A percentile compares a stretch with the other conserved stretches of the same genome.
phyloP scores from a whole-genome alignment of 495 filamentous ascomycete species.

The Recurvomyces mirabilis region DNA sequence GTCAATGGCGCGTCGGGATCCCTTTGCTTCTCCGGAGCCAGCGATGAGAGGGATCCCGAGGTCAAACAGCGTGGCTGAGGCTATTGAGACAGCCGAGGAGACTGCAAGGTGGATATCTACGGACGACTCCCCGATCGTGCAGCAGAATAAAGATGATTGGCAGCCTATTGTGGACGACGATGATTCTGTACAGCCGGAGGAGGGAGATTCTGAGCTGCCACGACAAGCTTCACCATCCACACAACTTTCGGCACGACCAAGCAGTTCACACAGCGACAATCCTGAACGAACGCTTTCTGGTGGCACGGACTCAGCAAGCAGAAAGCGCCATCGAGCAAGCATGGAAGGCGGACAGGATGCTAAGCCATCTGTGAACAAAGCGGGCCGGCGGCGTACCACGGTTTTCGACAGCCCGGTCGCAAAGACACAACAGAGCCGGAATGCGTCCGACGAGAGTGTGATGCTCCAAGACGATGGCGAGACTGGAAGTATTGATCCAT shows the following conservation, averaged over 20 bases:
- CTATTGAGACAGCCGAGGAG: background rate
- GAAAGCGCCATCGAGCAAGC: conserved; percentile 13
- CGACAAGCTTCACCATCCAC: background rate
- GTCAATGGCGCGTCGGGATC: conserved; percentile 1
- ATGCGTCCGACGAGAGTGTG: too few relatives aligned
- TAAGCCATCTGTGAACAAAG: too few relatives aligned
- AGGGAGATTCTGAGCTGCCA: conserved; percentile 8
- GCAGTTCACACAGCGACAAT: too few relatives aligned
- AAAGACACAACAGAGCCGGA: too few relatives aligned
- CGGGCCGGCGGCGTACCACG: too few relatives aligned
- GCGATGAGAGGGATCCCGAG: background rate
- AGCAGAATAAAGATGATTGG: conserved; percentile 3
- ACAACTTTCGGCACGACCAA: background rate
- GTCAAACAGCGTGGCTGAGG: background rate
- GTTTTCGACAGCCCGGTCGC: too few relatives aligned
- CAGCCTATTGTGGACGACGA: background rate
- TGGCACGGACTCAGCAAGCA: background rate
- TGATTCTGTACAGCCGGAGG: too few relatives aligned
- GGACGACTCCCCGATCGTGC: conserved; percentile 13
- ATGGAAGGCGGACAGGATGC: conserved; percentile 4
- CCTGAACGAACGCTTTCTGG: background rate
- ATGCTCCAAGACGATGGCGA: too few relatives aligned
- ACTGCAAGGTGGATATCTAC: background rate
- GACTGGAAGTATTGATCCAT: too few relatives aligned
- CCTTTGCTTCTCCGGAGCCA: conserved; percentile 11